These are phyloP conservation scores for Gleditsia sinensis DNA, from an alignment of 306 rosid species.

Conservation along the genomic window DNA sequence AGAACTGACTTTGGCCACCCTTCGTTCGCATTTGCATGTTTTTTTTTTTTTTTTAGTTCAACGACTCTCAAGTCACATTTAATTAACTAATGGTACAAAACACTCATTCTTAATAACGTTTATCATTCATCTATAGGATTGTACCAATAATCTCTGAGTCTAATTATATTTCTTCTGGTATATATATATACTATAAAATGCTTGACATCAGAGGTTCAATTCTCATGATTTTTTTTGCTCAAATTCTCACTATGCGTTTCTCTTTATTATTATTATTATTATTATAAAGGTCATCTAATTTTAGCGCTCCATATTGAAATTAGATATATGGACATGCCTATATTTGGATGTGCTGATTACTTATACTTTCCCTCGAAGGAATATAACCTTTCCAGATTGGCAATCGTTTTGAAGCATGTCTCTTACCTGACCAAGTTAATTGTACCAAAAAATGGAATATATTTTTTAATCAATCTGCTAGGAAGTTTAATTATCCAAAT, in stretches of 20 bases:
- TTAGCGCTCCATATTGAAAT: neutral
- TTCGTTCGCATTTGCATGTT: neutral
- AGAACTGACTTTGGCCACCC: constrained; percentile 17
- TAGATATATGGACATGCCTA: neutral
- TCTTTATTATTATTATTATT: too few species aligned
- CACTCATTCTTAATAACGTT: neutral
- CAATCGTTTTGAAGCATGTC: neutral
- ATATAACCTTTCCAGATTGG: constrained; percentile 12
- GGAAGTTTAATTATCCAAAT: neutral
- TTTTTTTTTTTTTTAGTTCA: neutral
- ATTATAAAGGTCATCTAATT: too few species aligned
- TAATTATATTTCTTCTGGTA: too few species aligned
- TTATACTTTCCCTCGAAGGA: neutral
- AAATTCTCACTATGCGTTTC: too few species aligned
- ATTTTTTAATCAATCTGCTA: neutral
- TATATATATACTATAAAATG: too few species aligned
- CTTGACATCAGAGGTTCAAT: too few species aligned
- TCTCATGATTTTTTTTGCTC: too few species aligned
- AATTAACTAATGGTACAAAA: neutral
- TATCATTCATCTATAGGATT: too few species aligned
- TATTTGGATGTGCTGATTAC: neutral
- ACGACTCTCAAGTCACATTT: neutral
- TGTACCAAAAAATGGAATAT: constrained; percentile 1
- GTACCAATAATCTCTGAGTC: too few species aligned
- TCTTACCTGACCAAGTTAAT: neutral